Evolutionary conservation across 2,329 filamentous ascomycete genomes (phyloP).

Genomic region (Xylogone sp.): DNA sequence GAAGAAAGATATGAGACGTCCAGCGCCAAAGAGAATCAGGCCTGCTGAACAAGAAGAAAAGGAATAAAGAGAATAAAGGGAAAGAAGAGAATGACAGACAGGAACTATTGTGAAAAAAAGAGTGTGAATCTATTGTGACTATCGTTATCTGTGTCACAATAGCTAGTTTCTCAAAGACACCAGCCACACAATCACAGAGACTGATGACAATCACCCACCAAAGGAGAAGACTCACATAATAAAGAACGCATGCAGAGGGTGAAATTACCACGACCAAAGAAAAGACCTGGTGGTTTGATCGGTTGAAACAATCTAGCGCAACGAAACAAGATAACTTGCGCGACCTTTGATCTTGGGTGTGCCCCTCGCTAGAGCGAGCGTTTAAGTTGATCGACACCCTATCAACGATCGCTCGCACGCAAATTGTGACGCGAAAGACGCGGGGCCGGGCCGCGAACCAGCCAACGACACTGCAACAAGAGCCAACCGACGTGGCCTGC

Average conservation of each 20-base stretch:
- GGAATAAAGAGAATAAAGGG: not conserved
- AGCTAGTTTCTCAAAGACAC: not conserved
- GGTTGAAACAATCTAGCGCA: not conserved
- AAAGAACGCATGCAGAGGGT: conserved; percentile 5
- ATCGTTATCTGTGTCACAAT: conserved; percentile 13
- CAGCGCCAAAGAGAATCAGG: conserved; percentile 18
- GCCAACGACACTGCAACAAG: not conserved
- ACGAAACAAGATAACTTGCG: not conserved
- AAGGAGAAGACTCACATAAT: conserved; percentile 10
- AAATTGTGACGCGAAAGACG: not conserved
- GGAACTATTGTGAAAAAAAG: conserved; percentile 11
- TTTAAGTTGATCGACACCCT: conserved; percentile 17
- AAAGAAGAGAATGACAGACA: conserved; percentile 14
- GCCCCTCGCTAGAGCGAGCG: not conserved
- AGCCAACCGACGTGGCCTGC: not conserved
- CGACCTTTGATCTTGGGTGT: not conserved
- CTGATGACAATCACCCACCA: conserved; percentile 12
- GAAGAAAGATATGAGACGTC: conserved; percentile 7
- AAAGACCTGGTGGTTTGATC: not conserved
- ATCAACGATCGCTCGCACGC: conserved; percentile 16
- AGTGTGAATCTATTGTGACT: conserved; percentile 11
- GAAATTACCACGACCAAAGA: conserved; percentile 1
- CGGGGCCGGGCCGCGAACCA: not conserved
- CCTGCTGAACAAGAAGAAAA: conserved; percentile 11
- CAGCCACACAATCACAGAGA: conserved; percentile 10